Conservation (phyloP, 495 filamentous ascomycete genomes). For the Astrothelium subdiscretum region DNA sequence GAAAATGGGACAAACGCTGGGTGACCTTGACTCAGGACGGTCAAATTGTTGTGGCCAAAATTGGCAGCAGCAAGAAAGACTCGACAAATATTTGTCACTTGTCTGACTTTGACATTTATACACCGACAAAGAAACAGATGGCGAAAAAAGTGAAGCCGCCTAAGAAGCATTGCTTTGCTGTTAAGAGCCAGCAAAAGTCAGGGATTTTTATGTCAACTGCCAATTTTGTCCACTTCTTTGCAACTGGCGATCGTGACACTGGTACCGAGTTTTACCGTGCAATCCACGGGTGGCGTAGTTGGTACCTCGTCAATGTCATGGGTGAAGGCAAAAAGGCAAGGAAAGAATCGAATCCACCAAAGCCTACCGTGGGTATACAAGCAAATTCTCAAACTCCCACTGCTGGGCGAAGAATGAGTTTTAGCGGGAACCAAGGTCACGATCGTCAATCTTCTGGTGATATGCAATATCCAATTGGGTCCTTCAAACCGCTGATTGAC, state of each 20-base stretch:
- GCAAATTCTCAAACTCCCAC: neutral
- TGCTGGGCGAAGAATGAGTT: neutral
- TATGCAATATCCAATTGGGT: slow-evolving; percentile 41
- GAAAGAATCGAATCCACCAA: slow-evolving; percentile 19
- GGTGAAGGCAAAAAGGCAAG: slow-evolving; percentile 36
- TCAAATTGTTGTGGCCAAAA: slow-evolving; percentile 66
- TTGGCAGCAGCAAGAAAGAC: slow-evolving; percentile 51
- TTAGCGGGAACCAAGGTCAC: slow-evolving; percentile 4
- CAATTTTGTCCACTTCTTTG: slow-evolving; percentile 88
- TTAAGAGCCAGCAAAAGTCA: slow-evolving; percentile 90
- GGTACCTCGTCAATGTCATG: slow-evolving; percentile 67
- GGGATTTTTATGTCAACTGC: slow-evolving; percentile 70
- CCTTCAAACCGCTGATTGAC: slow-evolving; percentile 46
- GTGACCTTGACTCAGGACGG: slow-evolving; percentile 64
- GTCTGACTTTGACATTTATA: slow-evolving; percentile 89
- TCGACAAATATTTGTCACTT: slow-evolving; percentile 64
- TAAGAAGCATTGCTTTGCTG: slow-evolving; percentile 65
- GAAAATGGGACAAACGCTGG: slow-evolving; percentile 79
- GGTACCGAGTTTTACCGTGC: slow-evolving; percentile 56
- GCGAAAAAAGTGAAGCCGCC: slow-evolving; percentile 35
- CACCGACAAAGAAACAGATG: slow-evolving; percentile 48
- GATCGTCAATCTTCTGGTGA: slow-evolving; percentile 15
- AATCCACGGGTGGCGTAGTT: slow-evolving; percentile 74
- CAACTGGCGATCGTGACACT: slow-evolving; percentile 55
- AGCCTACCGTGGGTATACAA: neutral